Conservation (phyloP, 257 asterid species). For the Capsicum chinense region DNA sequence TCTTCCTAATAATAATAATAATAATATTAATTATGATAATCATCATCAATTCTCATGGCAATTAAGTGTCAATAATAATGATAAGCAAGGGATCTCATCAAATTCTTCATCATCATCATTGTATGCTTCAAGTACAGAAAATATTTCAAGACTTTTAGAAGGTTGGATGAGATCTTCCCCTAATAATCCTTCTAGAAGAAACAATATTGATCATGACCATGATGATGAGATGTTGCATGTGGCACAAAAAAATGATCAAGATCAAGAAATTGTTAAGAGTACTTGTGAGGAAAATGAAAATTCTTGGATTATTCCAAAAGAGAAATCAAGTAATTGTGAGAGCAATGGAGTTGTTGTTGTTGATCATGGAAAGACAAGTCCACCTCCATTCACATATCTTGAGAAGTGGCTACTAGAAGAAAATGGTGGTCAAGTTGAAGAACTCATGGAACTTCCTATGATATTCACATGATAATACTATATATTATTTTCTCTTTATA, state of each 20-base stretch:
- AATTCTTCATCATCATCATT: conserved; percentile 36
- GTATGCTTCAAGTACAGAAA: conserved; percentile 89
- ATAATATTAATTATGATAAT: conserved; percentile 31
- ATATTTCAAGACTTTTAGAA: conserved; percentile 83
- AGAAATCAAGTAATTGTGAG: conserved; percentile 48
- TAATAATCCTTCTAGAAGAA: conserved; percentile 26
- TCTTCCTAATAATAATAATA: conserved; percentile 27
- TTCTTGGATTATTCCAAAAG: conserved; percentile 11
- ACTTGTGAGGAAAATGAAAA: not conserved
- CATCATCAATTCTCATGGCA: conserved; percentile 44
- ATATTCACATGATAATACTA: conserved; percentile 47
- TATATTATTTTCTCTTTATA: not conserved
- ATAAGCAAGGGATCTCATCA: too few relatives aligned
- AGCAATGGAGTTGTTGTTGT: conserved; percentile 42
- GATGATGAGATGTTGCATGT: not conserved
- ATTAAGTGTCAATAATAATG: conserved; percentile 19
- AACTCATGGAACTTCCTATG: conserved; percentile 65
- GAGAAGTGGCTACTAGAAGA: conserved; percentile 95
- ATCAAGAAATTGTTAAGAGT: not conserved
- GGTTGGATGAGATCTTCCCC: conserved; percentile 95
- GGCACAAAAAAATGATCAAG: not conserved
- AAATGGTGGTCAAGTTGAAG: conserved; percentile 67
- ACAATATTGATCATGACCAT: not conserved
- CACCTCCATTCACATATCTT: conserved; percentile 72
- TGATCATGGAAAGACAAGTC: conserved; percentile 39